Evolutionary conservation across 139 green algal genomes (phyloP).

Genomic region (Chlorella sp.): DNA sequence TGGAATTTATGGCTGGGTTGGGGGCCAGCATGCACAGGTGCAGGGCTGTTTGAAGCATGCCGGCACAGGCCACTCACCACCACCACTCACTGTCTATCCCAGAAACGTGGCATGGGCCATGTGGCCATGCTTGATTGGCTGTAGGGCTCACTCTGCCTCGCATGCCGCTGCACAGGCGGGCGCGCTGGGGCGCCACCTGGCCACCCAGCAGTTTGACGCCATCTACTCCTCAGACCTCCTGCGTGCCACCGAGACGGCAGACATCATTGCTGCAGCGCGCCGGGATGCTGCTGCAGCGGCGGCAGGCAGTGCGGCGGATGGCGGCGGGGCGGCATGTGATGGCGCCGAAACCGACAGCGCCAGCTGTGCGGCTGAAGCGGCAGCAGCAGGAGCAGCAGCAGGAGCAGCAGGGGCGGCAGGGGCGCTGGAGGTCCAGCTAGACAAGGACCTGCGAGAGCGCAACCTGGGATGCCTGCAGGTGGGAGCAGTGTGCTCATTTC

Average conservation of each 20-base stretch:
- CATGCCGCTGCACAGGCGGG: constrained; percentile 4
- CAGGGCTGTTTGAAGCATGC: no score
- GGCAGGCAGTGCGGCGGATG: background rate
- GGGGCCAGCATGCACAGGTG: background rate
- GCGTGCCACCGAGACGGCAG: constrained; percentile 17
- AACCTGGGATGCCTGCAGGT: constrained; percentile 3
- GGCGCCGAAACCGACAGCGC: no score
- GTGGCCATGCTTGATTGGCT: no score
- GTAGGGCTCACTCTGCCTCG: no score
- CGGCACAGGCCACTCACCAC: no score
- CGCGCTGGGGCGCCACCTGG: background rate
- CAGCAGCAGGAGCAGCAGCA: background rate
- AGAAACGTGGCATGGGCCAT: no score
- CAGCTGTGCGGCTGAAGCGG: no score
- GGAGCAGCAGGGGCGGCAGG: background rate
- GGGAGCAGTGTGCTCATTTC: no score
- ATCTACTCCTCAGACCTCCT: constrained; percentile 31
- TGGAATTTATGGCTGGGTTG: no score
- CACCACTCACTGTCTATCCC: no score
- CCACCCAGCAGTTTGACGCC: background rate
- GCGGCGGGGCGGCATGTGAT: no score
- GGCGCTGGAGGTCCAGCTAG: background rate
- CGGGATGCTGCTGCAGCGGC: background rate
- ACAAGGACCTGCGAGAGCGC: constrained; percentile 15
- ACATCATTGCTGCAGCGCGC: background rate